Evolutionary conservation across 495 filamentous ascomycete species (phyloP).

Genomic region (Neurospora sp.): DNA sequence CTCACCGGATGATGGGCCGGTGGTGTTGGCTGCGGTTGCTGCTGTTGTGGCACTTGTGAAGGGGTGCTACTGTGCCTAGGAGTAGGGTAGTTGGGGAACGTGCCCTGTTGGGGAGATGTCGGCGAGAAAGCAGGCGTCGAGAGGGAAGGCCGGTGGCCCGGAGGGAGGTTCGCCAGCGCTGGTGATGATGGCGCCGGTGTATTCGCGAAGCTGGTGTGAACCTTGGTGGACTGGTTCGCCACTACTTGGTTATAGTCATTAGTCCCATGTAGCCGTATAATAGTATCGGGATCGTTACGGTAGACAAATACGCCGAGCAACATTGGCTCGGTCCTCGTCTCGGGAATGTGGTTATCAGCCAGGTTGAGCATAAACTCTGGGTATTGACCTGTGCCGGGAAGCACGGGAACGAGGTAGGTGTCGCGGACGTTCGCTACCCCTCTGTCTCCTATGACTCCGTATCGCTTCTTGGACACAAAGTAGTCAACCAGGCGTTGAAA

Average conservation of each 20-base stretch:
- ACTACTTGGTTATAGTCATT: conserved; percentile 7
- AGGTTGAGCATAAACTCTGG: conserved; percentile 72
- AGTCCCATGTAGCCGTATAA: conserved; percentile 28
- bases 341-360: conserved; percentile 60
- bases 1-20: conserved; percentile 16
- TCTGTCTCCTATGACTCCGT: conserved; percentile 71
- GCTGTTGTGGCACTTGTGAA: conserved; percentile 16
- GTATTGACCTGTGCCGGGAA: conserved; percentile 42
- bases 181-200: conserved; percentile 20
- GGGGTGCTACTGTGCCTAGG: conserved; percentile 22
- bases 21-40: conserved; percentile 12
- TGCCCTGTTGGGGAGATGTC: conserved; percentile 32
- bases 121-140: conserved; percentile 38
- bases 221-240: conserved; percentile 10
- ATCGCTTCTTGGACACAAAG: conserved; percentile 63
- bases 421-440: conserved; percentile 60
- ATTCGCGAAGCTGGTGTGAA: conserved; percentile 2
- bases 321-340: conserved; percentile 53
- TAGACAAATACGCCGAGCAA: conserved; percentile 71
- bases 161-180: conserved; percentile 6
- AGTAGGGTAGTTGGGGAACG: conserved; percentile 23
- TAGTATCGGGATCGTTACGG: conserved; percentile 39
- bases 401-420: conserved; percentile 68
- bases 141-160: conserved; percentile 24
- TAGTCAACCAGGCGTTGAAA: conserved; percentile 70